Base-by-base conservation (phyloP, 75 land plant species). In the Sequoia sempervirens region DNA sequence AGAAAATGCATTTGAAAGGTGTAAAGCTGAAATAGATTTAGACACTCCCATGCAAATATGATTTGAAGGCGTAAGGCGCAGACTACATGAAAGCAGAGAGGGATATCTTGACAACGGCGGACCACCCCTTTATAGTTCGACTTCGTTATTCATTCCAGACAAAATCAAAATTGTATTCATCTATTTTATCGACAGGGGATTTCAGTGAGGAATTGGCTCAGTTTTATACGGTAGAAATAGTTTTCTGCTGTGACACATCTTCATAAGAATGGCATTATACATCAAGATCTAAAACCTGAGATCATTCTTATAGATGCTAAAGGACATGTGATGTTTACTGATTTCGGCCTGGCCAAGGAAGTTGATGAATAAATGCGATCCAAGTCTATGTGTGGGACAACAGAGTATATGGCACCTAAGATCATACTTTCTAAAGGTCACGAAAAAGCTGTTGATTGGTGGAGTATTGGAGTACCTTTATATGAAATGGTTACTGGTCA, bases 401-500 rank as follows among this genome's bases (percentile, higher is more conserved):
- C 95, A 34, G 99, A 98, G 85, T 98, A 98, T 84, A 98, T 98
- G 99, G 89, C 99, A 82, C 99, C 99, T 72, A 98, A 98, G 90
- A 96, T 98, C 75, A 70, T 98, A 73, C 95, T 89, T 81, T 91
- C 92, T 10, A 96, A 95, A 72, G 99, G 99, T 56, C 97, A 98
- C 82, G 90, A 95, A 52, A 96, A 98, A 85, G 91, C 96, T 87
- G 99, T 95, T 76, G 99, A 98, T 79, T 98, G 99, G 99, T 98
- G 99, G 99, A 96, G 99, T 87, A 94, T 98, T 54, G 99, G 99
- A 18, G 85, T 96, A 52, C 90, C 96, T n/a, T 80, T 96, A 13
- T 98, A 87, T 86, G 99, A 98, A 85, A 98, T 98, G 99, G 89
- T 98, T 28, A 93, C 95, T 64, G 99, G 99, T 37, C 94, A 97